Conservation (phyloP, 805 yeast genomes). For the Saturnispora bothae region DNA sequence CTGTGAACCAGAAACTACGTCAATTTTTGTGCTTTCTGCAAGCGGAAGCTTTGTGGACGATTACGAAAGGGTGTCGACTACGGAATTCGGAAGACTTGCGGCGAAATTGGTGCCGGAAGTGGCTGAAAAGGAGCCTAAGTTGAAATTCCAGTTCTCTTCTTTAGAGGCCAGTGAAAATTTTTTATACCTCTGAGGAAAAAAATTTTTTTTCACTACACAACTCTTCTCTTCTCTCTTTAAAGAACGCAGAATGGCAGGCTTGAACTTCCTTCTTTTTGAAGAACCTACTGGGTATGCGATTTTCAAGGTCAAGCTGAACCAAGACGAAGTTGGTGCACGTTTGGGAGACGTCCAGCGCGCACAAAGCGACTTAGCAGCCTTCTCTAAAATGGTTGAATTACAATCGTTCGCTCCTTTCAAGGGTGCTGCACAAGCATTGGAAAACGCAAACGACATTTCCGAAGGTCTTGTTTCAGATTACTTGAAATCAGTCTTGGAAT, state of each 20-base stretch:
- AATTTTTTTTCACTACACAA: neutral
- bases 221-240: neutral
- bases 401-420: constrained; percentile 97
- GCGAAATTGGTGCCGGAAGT: too few species aligned
- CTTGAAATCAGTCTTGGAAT: constrained; percentile 78
- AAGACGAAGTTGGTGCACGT: constrained; percentile 87
- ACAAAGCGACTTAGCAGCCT: constrained; percentile 70
- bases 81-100: too few species aligned
- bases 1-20: neutral
- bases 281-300: constrained; percentile 98
- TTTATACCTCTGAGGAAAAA: neutral
- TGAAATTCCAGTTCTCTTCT: neutral
- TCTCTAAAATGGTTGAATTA: constrained; percentile 86
- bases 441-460: constrained; percentile 94
- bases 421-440: constrained; percentile 98
- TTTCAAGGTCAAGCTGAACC: constrained; percentile 87
- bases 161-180: constrained; percentile 3
- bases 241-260: constrained; percentile 41
- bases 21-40: neutral
- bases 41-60: constrained; percentile 5
- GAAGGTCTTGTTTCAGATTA: constrained; percentile 94
- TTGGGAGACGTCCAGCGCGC: constrained; percentile 91
- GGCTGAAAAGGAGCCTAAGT: neutral
- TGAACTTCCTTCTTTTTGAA: constrained; percentile 90
- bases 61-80: neutral